phyloP scores from a whole-genome alignment of 2,329 filamentous ascomycete genomes.

The Blumeria hordei region DNA sequence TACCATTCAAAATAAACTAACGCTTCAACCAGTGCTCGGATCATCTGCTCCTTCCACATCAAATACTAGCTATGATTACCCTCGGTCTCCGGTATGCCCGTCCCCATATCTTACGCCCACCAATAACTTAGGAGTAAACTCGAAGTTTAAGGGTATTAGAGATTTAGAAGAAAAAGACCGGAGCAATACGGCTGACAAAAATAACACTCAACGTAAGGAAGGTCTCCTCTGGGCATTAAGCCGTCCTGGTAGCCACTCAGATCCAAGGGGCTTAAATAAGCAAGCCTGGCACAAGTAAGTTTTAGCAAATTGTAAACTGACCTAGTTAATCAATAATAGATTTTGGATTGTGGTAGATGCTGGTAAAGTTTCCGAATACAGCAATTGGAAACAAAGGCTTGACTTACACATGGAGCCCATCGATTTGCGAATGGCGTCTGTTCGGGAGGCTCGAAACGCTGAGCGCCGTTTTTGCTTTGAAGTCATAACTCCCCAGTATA shows the following conservation, averaged over 20 bases:
- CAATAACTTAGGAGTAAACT: conserved; percentile 24
- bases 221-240: conserved; percentile 88
- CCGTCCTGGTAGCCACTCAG: conserved; percentile 76
- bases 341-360: conserved; percentile 98
- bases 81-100: conserved; percentile 32
- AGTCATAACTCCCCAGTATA: conserved; percentile 89
- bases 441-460: conserved; percentile 80
- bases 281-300: conserved; percentile 96
- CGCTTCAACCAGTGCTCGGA: not conserved
- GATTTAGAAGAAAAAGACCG: conserved; percentile 70
- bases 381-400: conserved; percentile 95
- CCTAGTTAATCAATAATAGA: conserved; percentile 23
- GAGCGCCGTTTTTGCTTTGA: conserved; percentile 95
- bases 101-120: conserved; percentile 18
- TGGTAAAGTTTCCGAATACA: conserved; percentile 90
- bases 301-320: not conserved
- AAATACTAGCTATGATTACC: conserved; percentile 14
- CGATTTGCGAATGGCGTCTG: conserved; percentile 87
- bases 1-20: conserved; percentile 26
- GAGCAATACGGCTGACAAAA: conserved; percentile 29
- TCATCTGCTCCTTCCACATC: conserved; percentile 28
- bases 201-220: conserved; percentile 60
- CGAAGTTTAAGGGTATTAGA: conserved; percentile 72
- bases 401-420: conserved; percentile 97
- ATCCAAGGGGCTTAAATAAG: conserved; percentile 86